phyloP scores from a whole-genome alignment of 345 rosid genomes.

The Populus davidiana region DNA sequence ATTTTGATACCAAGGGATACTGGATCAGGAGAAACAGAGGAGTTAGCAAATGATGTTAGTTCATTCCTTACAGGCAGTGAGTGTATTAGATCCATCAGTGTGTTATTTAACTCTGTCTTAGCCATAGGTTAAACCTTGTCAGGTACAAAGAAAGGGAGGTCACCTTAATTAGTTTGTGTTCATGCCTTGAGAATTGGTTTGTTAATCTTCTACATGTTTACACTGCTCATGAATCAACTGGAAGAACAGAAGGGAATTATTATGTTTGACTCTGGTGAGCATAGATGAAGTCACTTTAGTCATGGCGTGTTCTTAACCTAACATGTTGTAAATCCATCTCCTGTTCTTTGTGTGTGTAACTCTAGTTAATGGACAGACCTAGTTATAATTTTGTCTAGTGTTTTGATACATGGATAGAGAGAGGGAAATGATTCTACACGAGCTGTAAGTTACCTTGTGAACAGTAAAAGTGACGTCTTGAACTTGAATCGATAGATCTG shows the following conservation, averaged over 20 bases:
- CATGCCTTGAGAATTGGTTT: neutral
- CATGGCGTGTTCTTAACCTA: neutral
- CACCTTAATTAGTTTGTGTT: too few species aligned
- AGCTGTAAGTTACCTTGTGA: constrained; percentile 57
- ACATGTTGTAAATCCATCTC: neutral
- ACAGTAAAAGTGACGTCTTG: constrained; percentile 57
- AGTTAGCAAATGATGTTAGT: neutral
- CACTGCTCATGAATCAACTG: neutral
- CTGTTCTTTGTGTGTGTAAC: neutral
- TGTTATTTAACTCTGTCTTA: neutral
- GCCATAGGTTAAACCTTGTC: neutral
- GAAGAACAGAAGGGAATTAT: neutral
- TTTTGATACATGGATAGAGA: neutral
- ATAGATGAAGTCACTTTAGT: neutral
- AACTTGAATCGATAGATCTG: constrained; percentile 65
- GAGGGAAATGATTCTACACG: neutral
- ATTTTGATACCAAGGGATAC: constrained; percentile 79
- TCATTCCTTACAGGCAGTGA: neutral
- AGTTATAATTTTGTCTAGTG: neutral
- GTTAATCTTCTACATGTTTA: neutral
- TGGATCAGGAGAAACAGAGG: constrained; percentile 34
- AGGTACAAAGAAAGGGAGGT: neutral
- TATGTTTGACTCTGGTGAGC: neutral
- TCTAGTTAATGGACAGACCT: too few species aligned
- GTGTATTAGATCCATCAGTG: neutral